Evolutionary conservation across 2,329 filamentous ascomycete genomes (phyloP), one percentile per base, ranked within the genome.

Genomic region (Colletotrichum orchidophilum): DNA sequence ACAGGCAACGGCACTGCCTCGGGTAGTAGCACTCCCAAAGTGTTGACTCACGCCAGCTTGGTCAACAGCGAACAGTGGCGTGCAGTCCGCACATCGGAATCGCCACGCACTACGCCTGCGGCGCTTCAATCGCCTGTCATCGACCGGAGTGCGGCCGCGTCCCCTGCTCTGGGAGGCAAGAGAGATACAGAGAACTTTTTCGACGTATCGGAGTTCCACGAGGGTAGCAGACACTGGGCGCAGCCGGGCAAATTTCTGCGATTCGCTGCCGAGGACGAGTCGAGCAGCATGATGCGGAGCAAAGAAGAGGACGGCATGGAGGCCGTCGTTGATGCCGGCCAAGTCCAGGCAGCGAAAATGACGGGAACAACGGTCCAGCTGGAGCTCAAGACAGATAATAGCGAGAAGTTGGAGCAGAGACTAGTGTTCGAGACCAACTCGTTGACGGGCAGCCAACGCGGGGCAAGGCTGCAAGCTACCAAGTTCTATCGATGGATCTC

Each of bases 401-500:
- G 63, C 53, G 29, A 54, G 63, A 24, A 29, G 35, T 13, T 55
- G 54, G 68, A 71, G 33, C 68, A 71, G 33, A 53, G 35, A 12
- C 52, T 71, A 52, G 54, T 33, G 18, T 73, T 69, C 18, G 39
- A 27, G 13, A 26, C 18, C 18, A 71, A 72, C 33, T 27, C 39
- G 18, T 26, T 58, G 21, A 71, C 70, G 24, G 70, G 70, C 27
- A 72, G 61, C 49, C 35, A 39, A 9, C 65, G 65, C 2, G 61
- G 66, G 50, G 62, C 54, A 9, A 39, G 26, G 39, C 58, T 69
- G 35, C 70, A 72, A 29, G 66, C 55, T 21, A 42, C 50, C 13
- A 73, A 70, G 61, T 73, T 73, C 49, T 69, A 70, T 27, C 42
- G 52, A 3, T 73, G 70, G 70, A 42, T 73, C 27, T 62, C 60